Evolutionary conservation across 495 filamentous ascomycete species (phyloP).

Genomic region (Chlorociboria aeruginascens): DNA sequence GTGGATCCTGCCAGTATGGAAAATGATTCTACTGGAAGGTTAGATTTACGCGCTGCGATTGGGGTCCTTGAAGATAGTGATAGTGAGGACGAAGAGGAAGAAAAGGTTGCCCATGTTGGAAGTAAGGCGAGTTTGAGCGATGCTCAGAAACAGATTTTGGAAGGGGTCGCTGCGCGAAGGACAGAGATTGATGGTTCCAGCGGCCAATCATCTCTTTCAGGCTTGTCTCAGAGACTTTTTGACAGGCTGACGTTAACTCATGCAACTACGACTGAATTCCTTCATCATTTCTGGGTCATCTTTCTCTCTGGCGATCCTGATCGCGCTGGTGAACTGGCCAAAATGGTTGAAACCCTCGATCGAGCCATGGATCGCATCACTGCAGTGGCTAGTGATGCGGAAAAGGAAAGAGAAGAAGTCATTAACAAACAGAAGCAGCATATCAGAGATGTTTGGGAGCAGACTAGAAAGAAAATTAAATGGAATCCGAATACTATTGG

Average conservation of each 20-base stretch:
- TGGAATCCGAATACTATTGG: constrained; percentile 50
- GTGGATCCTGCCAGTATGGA: constrained; percentile 35
- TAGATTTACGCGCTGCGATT: constrained; percentile 46
- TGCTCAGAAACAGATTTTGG: constrained; percentile 46
- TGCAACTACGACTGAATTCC: constrained; percentile 83
- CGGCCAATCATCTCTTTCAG: constrained; percentile 39
- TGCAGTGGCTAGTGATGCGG: constrained; percentile 68
- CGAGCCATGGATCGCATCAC: constrained; percentile 69
- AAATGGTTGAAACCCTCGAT: constrained; percentile 64
- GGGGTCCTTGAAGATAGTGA: constrained; percentile 56
- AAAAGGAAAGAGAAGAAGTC: constrained; percentile 50
- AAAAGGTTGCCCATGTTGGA: constrained; percentile 38
- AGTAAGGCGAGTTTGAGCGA: constrained; percentile 40
- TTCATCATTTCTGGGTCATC: constrained; percentile 90
- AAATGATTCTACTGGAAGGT: constrained; percentile 32
- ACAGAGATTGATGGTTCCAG: constrained; percentile 35
- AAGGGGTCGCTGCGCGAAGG: constrained; percentile 37
- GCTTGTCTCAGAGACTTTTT: constrained; percentile 52
- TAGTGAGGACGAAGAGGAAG: constrained; percentile 50
- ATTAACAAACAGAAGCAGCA: constrained; percentile 51
- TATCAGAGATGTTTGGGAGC: constrained; percentile 50
- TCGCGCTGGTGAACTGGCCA: constrained; percentile 61
- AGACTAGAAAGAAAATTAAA: constrained; percentile 56
- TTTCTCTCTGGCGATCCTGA: constrained; percentile 76
- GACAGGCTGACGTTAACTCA: constrained; percentile 74